A percentile compares a stretch with the other conserved stretches of the same genome.
phyloP scores from a whole-genome alignment of 176 grass and related monocot genomes.

The Oryza brachyantha region DNA sequence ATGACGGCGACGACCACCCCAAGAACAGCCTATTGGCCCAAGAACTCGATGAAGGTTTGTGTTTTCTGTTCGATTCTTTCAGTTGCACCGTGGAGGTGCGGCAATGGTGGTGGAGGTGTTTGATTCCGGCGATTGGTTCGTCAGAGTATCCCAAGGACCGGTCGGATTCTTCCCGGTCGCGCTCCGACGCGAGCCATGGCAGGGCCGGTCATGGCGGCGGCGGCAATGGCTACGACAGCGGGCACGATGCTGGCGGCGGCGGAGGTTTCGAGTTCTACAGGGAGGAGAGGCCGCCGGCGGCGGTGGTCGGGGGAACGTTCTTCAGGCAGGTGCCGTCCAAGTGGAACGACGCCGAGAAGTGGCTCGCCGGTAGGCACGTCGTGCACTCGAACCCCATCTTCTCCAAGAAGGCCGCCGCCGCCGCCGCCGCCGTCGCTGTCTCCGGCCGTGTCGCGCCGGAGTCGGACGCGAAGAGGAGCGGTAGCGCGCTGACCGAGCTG shows the following conservation, averaged over 20 bases:
- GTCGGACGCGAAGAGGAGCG: constrained; percentile 5
- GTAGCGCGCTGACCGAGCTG: constrained; percentile 28
- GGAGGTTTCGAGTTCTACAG: constrained; percentile 74
- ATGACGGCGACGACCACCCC: constrained; percentile 40
- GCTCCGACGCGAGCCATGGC: constrained; percentile 37
- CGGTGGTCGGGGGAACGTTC: constrained; percentile 39
- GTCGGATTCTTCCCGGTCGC: constrained; percentile 31
- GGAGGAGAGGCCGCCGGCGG: constrained; percentile 42
- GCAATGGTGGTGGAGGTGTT: not conserved
- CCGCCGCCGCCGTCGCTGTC: not conserved
- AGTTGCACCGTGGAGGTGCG: not conserved
- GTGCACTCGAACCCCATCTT: constrained; percentile 79
- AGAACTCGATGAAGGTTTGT: constrained; percentile 50
- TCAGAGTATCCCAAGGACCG: constrained; percentile 38
- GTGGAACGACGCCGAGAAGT: constrained; percentile 99
- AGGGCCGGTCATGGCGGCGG: not conserved
- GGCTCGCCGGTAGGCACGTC: constrained; percentile 74
- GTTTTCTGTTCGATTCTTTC: not conserved
- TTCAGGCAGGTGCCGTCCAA: constrained; percentile 78
- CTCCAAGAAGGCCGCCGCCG: constrained; percentile 40
- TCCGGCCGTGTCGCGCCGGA: constrained; percentile 46
- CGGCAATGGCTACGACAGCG: constrained; percentile 41
- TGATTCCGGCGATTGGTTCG: not conserved
- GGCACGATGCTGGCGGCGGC: constrained; percentile 2
- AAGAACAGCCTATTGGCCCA: constrained; percentile 61